These are phyloP conservation scores for Saxispiralis lemnorum DNA, from an alignment of 495 filamentous ascomycete genomes.

Conservation along the genomic window DNA sequence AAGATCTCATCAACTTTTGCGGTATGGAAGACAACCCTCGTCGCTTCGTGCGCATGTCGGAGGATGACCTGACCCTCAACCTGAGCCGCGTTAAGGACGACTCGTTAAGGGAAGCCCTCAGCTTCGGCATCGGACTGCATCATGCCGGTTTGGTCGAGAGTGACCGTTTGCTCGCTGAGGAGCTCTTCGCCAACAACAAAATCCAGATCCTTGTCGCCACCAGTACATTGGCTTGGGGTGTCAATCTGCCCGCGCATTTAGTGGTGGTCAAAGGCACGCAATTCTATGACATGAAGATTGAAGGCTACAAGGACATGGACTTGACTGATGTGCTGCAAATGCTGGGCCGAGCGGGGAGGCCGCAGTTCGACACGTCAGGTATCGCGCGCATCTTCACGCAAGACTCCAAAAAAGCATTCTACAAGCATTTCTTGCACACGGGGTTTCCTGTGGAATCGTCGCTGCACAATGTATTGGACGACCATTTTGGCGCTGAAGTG, in stretches of 20 bases:
- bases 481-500: constrained; percentile 90
- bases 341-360: constrained; percentile 86
- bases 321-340: constrained; percentile 96
- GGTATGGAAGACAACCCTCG: constrained; percentile 97
- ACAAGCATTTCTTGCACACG: constrained; percentile 97
- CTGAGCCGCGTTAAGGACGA: constrained; percentile 79
- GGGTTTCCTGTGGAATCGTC: constrained; percentile 96
- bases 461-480: constrained; percentile 87
- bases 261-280: constrained; percentile 98
- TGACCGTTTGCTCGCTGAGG: constrained; percentile 76
- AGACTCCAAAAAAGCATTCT: constrained; percentile 97
- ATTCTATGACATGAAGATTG: constrained; percentile 94
- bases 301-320: constrained; percentile 98
- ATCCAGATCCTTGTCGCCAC: constrained; percentile 96
- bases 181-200: constrained; percentile 92
- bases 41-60: constrained; percentile 79
- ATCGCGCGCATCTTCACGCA: constrained; percentile 95
- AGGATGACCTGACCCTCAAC: constrained; percentile 78
- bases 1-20: constrained; percentile 90
- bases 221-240: constrained; percentile 92
- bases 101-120: constrained; percentile 73
- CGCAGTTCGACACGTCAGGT: constrained; percentile 89
- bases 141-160: constrained; percentile 93
- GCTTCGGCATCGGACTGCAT: constrained; percentile 91
- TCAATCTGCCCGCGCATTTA: constrained; percentile 91